Base-by-base conservation (phyloP, 2,329 filamentous ascomycete genomes). In the Paecilomyces sp. region DNA sequence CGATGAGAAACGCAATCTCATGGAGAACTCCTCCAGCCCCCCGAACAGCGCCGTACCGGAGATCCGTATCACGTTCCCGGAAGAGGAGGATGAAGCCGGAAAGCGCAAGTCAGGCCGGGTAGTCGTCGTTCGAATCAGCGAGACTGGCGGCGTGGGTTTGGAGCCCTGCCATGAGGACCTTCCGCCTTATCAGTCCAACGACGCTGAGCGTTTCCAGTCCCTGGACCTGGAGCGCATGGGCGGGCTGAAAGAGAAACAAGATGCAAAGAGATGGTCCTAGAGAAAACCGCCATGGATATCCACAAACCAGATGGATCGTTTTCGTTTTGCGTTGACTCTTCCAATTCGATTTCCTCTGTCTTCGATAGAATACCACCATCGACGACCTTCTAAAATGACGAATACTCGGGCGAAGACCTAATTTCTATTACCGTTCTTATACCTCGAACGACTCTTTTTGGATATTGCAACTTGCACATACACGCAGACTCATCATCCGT, bases 61-160 rank as follows among this genome's bases (percentile, higher is more conserved):
- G 79, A 99, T 99, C 70, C 91, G 92, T 77, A 96, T 99, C 75
- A 97, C 94, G 36, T 97, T 99, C 81, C 94, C 94, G 15, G 94
- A 97, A 80, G 88, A 95, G 67, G 92, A 97, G 71, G 90, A 91
- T 66, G 80, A 85, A 56, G 70, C 79, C 58, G 93, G 93, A 67
- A 91, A 87, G 75, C 83, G 84, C 68, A 89, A 89, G 79, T 91
- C 88, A 65, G 93, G 93, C 34, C 87, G 92, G 33, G 92, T 97
- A 57, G 89, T 99, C 24, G 86, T 97, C 36, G 93, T 99, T 59
- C 86, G 91, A 57, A 91, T 97, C 57, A 92, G 92, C 63, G 94
- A 97, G 65, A 88, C 86, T 62, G 88, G 90, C 55, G 83, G 87
- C 41, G 87, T 97, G 64, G 94, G 93, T 56, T 83, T 97, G 63